Percentiles rank a stretch among this genome's conserved stretches.
phyloP scores from a whole-genome alignment of 352 stramenopile genomes.

The Globisporangium paroecandrum region DNA sequence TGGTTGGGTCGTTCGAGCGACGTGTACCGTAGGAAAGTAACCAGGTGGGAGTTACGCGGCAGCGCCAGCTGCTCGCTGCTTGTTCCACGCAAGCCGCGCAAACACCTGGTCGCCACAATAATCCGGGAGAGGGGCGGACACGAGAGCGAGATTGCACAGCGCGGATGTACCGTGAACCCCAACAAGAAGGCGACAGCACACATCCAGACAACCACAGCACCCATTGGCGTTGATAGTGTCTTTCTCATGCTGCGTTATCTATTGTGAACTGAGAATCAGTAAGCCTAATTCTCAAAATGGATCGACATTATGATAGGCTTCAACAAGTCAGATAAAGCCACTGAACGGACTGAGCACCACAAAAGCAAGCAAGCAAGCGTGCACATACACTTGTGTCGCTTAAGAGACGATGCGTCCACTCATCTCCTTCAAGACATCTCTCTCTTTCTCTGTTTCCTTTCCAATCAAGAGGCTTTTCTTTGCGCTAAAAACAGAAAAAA shows the following conservation, averaged over 20 bases:
- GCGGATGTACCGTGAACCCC: background rate
- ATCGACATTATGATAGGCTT: background rate
- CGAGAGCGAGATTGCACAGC: background rate
- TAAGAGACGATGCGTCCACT: background rate
- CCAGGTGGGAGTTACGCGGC: conserved; percentile 1
- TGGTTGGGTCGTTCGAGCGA: background rate
- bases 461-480: background rate
- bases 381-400: background rate
- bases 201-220: background rate
- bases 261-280: too few relatives aligned
- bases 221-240: background rate
- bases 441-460: background rate
- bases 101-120: background rate
- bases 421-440: background rate
- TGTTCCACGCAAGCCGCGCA: background rate
- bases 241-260: background rate
- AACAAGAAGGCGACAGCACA: background rate
- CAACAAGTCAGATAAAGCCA: too few relatives aligned
- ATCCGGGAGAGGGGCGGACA: background rate
- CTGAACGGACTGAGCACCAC: background rate
- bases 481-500: conserved; percentile 11
- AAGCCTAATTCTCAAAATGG: too few relatives aligned
- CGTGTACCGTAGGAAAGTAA: background rate
- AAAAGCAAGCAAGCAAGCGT: background rate
- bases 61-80: background rate